Conservation (phyloP, 164 flowering plant species). For the Vitis rupestris region DNA sequence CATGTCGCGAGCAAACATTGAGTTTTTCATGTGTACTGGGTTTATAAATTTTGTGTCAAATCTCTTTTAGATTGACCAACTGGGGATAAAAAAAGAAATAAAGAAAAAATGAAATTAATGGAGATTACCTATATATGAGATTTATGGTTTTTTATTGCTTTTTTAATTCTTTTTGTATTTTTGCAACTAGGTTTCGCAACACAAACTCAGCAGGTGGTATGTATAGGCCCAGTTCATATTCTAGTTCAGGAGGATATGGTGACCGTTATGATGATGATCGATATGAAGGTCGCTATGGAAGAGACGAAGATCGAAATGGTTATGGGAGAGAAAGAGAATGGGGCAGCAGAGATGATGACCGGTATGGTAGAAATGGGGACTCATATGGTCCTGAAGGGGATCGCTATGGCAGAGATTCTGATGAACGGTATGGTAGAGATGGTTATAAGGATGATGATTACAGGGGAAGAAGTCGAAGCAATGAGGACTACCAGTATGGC, state of each 20-base stretch:
- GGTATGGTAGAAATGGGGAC: conserved; percentile 60
- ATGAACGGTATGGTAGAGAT: conserved; percentile 67
- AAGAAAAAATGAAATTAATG: too few relatives aligned
- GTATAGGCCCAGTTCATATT: conserved; percentile 64
- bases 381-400: conserved; percentile 67
- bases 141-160: background rate
- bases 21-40: too few relatives aligned
- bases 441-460: conserved; percentile 66
- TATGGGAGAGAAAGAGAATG: conserved; percentile 75
- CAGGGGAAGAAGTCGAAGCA: conserved; percentile 59
- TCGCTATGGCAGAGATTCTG: conserved; percentile 61
- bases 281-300: conserved; percentile 55
- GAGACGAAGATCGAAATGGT: conserved; percentile 67
- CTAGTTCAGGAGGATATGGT: conserved; percentile 56
- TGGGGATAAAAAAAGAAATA: too few relatives aligned
- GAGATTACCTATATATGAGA: background rate
- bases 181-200: conserved; percentile 49
- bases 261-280: conserved; percentile 68
- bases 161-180: background rate
- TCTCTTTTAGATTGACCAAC: too few relatives aligned
- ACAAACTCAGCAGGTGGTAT: conserved; percentile 64
- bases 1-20: too few relatives aligned
- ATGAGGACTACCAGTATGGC: conserved; percentile 61
- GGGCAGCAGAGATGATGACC: conserved; percentile 72
- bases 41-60: too few relatives aligned